Conservation (phyloP, 805 yeast genomes). For the Sugiyamaella marilandica region DNA sequence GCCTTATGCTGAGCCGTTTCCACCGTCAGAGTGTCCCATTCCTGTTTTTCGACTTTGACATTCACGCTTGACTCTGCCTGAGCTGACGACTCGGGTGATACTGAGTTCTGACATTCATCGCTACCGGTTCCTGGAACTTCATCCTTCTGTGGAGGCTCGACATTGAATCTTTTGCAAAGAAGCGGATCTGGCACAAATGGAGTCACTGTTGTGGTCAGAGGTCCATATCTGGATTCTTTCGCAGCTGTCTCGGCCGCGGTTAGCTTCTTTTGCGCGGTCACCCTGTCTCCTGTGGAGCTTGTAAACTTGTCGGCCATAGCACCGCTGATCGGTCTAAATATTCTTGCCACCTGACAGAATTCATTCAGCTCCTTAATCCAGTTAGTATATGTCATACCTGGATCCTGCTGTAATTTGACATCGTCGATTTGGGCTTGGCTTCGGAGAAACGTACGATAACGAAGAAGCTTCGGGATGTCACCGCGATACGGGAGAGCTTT, state of each 20-base stretch:
- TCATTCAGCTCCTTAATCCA: conserved; percentile 22
- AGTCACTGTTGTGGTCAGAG: conserved; percentile 18
- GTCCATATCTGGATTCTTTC: conserved; percentile 22
- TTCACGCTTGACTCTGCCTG: background rate
- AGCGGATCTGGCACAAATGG: conserved; percentile 23
- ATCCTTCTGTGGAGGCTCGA: conserved; percentile 11
- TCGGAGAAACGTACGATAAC: conserved; percentile 24
- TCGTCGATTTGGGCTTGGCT: conserved; percentile 15
- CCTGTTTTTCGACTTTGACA: background rate
- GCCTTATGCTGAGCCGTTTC: conserved; percentile 9
- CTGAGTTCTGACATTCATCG: background rate
- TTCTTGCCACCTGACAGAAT: conserved; percentile 23
- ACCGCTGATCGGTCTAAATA: conserved; percentile 26
- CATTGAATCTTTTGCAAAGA: conserved; percentile 27
- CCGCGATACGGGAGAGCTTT: conserved; percentile 21
- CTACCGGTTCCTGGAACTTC: background rate
- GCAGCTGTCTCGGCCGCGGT: conserved; percentile 22
- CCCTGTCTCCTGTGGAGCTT: conserved; percentile 11
- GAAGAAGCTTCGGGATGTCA: conserved; percentile 18
- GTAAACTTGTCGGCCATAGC: conserved; percentile 26
- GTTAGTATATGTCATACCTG: background rate
- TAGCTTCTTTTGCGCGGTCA: background rate
- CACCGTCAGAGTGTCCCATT: background rate
- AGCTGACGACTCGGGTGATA: background rate
- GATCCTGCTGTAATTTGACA: conserved; percentile 2